Percentiles rank a stretch among this genome's conserved stretches.
These are phyloP conservation scores for Rusavskia elegans DNA, from an alignment of 495 filamentous ascomycete genomes.

Conservation along the genomic window DNA sequence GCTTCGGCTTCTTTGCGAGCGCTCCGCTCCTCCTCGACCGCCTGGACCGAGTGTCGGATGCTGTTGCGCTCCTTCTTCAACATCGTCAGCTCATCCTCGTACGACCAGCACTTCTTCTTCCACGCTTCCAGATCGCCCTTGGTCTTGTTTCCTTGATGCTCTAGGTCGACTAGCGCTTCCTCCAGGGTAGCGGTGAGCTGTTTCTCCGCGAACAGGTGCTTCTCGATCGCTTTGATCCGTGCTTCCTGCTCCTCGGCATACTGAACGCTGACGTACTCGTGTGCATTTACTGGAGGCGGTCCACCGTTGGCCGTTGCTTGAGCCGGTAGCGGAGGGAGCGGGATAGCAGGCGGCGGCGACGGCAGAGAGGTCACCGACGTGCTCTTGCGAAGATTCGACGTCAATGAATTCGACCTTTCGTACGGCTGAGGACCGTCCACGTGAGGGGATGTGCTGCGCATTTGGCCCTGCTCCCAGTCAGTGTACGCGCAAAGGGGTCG, in stretches of 20 bases:
- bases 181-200: conserved; percentile 89
- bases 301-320: conserved; percentile 17
- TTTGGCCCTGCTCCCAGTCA: conserved; percentile 7
- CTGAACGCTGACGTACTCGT: conserved; percentile 50
- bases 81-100: conserved; percentile 64
- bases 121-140: conserved; percentile 78
- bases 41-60: conserved; percentile 72
- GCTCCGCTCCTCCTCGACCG: conserved; percentile 84
- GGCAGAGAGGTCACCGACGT: conserved; percentile 69
- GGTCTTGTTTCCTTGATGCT: conserved; percentile 68
- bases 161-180: conserved; percentile 86
- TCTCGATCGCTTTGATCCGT: conserved; percentile 89
- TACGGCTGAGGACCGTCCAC: conserved; percentile 23
- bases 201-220: conserved; percentile 90
- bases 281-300: background rate
- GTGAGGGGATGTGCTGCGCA: conserved; percentile 9
- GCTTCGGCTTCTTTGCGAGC: conserved; percentile 77
- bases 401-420: conserved; percentile 63
- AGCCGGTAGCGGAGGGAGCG: conserved; percentile 74
- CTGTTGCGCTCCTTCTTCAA: conserved; percentile 52
- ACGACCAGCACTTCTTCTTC: conserved; percentile 61
- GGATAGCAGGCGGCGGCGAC: conserved; percentile 78
- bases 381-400: conserved; percentile 74
- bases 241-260: conserved; percentile 86
- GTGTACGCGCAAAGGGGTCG: background rate